Evolutionary conservation across 768 basidiomycete species (phyloP), one percentile per base, ranked within the genome.

Genomic region (Rhodotorula graminis): DNA sequence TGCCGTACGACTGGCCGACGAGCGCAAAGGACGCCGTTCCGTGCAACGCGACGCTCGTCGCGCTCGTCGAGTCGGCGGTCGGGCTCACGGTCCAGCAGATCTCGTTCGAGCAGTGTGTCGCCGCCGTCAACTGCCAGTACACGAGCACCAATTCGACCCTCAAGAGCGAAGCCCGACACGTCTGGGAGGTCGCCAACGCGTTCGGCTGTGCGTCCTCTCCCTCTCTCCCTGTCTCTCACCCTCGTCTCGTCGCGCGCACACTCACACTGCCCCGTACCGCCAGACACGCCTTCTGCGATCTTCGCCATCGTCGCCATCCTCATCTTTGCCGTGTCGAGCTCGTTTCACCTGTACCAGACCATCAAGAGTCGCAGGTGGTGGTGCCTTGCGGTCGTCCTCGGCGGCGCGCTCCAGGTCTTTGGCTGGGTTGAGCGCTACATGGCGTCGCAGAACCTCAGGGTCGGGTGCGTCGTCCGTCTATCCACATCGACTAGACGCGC

Each of bases 11-110:
- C 19, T 21, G 18, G 19, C 47, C 47, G 47, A 49, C 47, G 18
- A 18, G 44, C 18, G 7, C 47, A 3, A 19, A 23, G 18, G 18
- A 31, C 3, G 47, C 47, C 19, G 3, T 64, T 8, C 25, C 62
- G 15, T 64, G 62, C 50, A 64, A 64, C 50, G 53, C 62, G 62
- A 64, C 62, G 25, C 31, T 64, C 31, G 25, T 31, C 25, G 62
- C 62, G 16, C 62, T 64, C 33, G 62, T 64, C 33, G 19, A 64
- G 33, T 46, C 42, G 23, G 62, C 50, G 8, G 18, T 53, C 25
- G 27, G n/a, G 37, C 50, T 53, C 37, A 29, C 29, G 29, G n/a
- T 37, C 27, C 9, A 40, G 2, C 3, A 64, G 15, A 33, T 64
- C 50, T n/a, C 4, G 25, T 18, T 37, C 25, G 37, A 64, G 33